These are phyloP conservation scores for Stemphylium lycopersici DNA, from an alignment of 2,329 filamentous ascomycete species.

Conservation along the genomic window DNA sequence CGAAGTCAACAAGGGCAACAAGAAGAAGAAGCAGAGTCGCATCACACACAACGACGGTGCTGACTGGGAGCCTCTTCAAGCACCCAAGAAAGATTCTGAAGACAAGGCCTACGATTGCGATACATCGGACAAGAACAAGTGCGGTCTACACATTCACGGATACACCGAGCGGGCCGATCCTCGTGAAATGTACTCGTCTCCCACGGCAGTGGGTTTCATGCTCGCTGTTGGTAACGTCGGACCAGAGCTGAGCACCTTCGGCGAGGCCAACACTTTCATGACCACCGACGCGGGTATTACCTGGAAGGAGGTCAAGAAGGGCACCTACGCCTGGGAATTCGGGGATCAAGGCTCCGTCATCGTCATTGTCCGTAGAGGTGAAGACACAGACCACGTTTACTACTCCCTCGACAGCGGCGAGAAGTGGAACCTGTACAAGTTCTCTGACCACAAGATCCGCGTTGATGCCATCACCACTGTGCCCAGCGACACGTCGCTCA, in stretches of 20 bases:
- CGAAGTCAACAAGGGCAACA: constrained; percentile 64
- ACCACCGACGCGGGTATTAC: constrained; percentile 87
- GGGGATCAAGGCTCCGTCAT: constrained; percentile 94
- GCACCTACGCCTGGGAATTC: constrained; percentile 89
- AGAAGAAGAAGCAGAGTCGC: constrained; percentile 84
- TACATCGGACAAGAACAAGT: constrained; percentile 65
- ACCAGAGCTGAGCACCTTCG: constrained; percentile 66
- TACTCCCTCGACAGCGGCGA: constrained; percentile 84
- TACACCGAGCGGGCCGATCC: constrained; percentile 90
- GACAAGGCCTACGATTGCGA: constrained; percentile 74
- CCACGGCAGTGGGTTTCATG: constrained; percentile 87
- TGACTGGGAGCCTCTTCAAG: constrained; percentile 77
- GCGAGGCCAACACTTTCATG: constrained; percentile 87
- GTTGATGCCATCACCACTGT: constrained; percentile 86
- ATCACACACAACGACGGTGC: constrained; percentile 97
- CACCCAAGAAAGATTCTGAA: constrained; percentile 73
- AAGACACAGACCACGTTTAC: constrained; percentile 69
- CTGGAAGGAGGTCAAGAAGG: constrained; percentile 87
- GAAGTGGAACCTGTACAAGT: constrained; percentile 77
- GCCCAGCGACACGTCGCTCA: constrained; percentile 84
- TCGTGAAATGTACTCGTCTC: constrained; percentile 84
- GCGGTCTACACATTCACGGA: constrained; percentile 89
- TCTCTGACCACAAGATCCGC: constrained; percentile 70
- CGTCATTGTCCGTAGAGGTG: constrained; percentile 78
- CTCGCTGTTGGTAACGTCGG: constrained; percentile 93